Base-by-base conservation (phyloP, 257 asterid species). In the Solanum appendiculatum region DNA sequence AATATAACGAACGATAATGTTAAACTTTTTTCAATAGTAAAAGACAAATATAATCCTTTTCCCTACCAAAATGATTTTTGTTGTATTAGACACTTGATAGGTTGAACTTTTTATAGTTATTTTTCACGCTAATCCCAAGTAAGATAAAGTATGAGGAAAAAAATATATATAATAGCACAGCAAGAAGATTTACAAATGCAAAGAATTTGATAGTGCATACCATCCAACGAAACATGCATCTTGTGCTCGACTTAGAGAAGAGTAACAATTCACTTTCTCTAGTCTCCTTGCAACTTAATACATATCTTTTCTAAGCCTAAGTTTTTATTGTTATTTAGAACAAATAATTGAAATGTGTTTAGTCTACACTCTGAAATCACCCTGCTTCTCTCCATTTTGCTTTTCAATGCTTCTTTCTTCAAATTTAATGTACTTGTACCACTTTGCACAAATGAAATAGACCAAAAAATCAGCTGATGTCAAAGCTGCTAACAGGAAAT, bases 401-500 rank as follows among this genome's bases (percentile, higher is more conserved):
- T 54, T 69, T 18, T 23, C 83, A 21, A 90, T 84, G 85, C 83
- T 86, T 77, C 98, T 92, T 5, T 91, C 94, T 92, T 95, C 98
- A 72, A 96, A 96, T 70, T 95, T 93, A 1, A 92, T 91, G 74
- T 88, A 91, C 90, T 94, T 94, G 72, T 96, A 96, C 98, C 98
- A 95, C 83, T 84, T 93, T 0, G 99, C 98, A 51, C 97, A 93
- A 66, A 87, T 77, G 9, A 96, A 18, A 29, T 96, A 96, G 39
- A 95, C 90, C 58, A 80, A 92, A 69, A 96, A 89, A 87, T 96
- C 99, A 46, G 96, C 97, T 1, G 94, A 90, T 0, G 98, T 93
- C 44, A 96, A 86, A 10, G 86, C 93, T 13, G 96, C 99, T 85
- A 96, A 78, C 5, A 96, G 96, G 92, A 93, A 96, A 85, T 93